Evolutionary conservation across 495 filamentous ascomycete species (phyloP).

Genomic region (Tuber umbilicatum): DNA sequence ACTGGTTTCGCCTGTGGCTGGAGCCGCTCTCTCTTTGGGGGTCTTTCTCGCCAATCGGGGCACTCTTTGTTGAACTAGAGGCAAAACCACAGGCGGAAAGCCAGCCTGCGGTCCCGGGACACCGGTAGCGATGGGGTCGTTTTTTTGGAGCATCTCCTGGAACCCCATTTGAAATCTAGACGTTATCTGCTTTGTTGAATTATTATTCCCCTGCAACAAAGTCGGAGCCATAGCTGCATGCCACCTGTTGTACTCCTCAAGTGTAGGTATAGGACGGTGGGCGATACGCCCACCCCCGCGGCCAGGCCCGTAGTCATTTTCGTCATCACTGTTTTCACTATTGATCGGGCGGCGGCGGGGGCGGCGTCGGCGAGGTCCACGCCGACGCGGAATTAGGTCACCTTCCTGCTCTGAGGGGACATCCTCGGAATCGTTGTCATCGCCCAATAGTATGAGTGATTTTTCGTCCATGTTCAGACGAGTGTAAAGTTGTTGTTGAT

Average conservation of each 20-base stretch:
- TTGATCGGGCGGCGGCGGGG: not conserved
- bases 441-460: not conserved
- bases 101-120: not conserved
- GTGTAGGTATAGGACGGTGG: not conserved
- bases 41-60: not conserved
- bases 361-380: not conserved
- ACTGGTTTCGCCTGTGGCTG: not conserved
- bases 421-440: not conserved
- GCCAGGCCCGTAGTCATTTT: slow-evolving; percentile 3
- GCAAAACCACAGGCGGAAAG: not conserved
- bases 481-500: not conserved
- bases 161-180: not conserved
- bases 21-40: not conserved
- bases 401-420: not conserved
- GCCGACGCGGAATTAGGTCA: not conserved
- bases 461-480: not conserved
- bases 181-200: not conserved
- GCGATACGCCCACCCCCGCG: not conserved
- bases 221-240: not conserved
- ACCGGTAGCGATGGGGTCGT: not conserved
- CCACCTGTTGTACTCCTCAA: not conserved
- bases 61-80: not conserved
- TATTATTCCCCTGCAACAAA: not conserved
- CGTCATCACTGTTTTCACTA: not conserved
- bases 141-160: not conserved